These are phyloP conservation scores for Epichloe gansuensis DNA, from an alignment of 2,329 filamentous ascomycete genomes.

Conservation along the genomic window DNA sequence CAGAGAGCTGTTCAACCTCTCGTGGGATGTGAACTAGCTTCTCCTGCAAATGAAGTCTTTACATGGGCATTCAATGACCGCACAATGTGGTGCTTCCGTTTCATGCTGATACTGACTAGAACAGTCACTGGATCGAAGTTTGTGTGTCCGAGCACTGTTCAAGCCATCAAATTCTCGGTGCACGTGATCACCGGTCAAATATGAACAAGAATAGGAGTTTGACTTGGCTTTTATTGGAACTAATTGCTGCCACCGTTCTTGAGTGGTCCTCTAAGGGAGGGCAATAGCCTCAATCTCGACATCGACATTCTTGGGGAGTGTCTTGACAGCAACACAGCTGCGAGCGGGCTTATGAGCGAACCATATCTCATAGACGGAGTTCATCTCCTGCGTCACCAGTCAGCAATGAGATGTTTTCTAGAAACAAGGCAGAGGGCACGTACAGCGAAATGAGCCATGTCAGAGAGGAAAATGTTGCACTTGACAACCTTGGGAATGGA, in stretches of 20 bases:
- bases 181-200: background rate
- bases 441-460: conserved; percentile 77
- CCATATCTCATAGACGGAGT: conserved; percentile 72
- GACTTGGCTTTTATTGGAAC: background rate
- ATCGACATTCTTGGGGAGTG: conserved; percentile 73
- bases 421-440: conserved; percentile 12
- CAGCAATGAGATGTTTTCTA: background rate
- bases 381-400: conserved; percentile 48
- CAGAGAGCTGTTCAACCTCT: background rate
- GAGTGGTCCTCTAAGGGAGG: conserved; percentile 34
- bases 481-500: conserved; percentile 74
- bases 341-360: conserved; percentile 77
- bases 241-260: background rate
- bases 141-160: background rate
- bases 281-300: conserved; percentile 89
- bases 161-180: background rate
- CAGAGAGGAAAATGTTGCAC: conserved; percentile 79
- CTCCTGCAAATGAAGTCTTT: background rate
- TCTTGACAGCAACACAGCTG: conserved; percentile 82
- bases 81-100: background rate
- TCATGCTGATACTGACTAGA: background rate
- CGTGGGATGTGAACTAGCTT: background rate
- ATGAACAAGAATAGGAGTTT: background rate
- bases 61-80: background rate
- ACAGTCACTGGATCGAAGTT: background rate